Evolutionary conservation across 495 filamentous ascomycete species (phyloP).

Genomic region (Filosporella fistucella): DNA sequence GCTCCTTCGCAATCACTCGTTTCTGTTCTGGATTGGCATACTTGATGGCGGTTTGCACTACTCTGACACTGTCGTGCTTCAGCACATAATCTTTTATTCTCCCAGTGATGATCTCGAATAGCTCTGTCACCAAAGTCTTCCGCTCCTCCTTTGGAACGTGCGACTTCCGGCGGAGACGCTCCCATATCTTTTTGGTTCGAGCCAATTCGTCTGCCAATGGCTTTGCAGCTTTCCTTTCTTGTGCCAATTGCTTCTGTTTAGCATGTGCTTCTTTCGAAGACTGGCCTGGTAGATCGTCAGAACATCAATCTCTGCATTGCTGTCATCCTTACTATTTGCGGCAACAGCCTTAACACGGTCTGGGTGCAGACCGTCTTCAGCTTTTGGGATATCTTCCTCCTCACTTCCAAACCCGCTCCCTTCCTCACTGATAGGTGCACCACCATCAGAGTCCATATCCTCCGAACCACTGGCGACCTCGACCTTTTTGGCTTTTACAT

Average conservation of each 20-base stretch:
- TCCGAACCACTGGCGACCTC: conserved; percentile 20
- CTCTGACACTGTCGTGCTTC: conserved; percentile 94
- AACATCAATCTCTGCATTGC: neutral
- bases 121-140: conserved; percentile 77
- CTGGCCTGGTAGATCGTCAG: conserved; percentile 23
- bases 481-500: conserved; percentile 2
- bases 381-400: conserved; percentile 14
- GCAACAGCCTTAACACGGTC: conserved; percentile 21
- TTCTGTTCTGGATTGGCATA: conserved; percentile 82
- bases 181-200: conserved; percentile 96
- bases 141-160: conserved; percentile 83
- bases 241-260: conserved; percentile 83
- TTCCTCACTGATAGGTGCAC: conserved; percentile 28
- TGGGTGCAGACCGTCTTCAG: conserved; percentile 22
- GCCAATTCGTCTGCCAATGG: conserved; percentile 84
- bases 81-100: conserved; percentile 91
- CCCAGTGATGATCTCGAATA: conserved; percentile 86
- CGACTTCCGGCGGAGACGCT: conserved; percentile 84
- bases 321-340: conserved; percentile 14
- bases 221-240: conserved; percentile 87
- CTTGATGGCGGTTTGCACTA: conserved; percentile 94
- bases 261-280: conserved; percentile 80
- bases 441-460: conserved; percentile 31
- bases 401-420: conserved; percentile 24
- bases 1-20: conserved; percentile 79